These are phyloP conservation scores for Lactifluus rugatus DNA, from an alignment of 768 basidiomycete species.

Conservation along the genomic window DNA sequence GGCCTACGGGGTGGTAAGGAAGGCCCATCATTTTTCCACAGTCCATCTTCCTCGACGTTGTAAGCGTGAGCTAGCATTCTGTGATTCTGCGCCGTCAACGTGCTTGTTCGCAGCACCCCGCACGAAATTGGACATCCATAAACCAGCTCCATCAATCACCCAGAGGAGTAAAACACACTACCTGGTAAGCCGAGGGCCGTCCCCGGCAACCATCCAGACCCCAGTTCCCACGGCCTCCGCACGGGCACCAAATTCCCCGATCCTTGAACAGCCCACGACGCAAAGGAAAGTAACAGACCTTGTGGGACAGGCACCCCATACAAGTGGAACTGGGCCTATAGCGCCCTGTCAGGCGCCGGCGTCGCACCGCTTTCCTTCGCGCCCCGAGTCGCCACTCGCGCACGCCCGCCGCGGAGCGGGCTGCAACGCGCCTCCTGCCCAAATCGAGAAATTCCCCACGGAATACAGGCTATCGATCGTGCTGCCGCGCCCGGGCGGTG, in stretches of 20 bases:
- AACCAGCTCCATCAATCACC: background rate
- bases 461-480: background rate
- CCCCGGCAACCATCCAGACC: background rate
- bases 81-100: background rate
- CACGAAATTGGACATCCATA: background rate
- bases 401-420: background rate
- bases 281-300: background rate
- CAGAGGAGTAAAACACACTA: background rate
- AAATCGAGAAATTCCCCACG: background rate
- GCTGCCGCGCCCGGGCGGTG: constrained; percentile 12
- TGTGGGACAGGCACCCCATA: background rate
- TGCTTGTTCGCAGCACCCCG: background rate
- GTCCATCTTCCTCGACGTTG: background rate
- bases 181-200: background rate
- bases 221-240: background rate
- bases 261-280: background rate
- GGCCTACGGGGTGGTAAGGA: background rate
- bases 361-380: background rate
- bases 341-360: background rate
- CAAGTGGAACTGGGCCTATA: no score
- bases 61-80: background rate
- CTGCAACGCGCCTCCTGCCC: background rate
- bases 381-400: constrained; percentile 11
- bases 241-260: background rate
- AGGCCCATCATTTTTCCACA: background rate